Conservation (phyloP, 2,329 filamentous ascomycete genomes). For the Microsporum ferrugineum region DNA sequence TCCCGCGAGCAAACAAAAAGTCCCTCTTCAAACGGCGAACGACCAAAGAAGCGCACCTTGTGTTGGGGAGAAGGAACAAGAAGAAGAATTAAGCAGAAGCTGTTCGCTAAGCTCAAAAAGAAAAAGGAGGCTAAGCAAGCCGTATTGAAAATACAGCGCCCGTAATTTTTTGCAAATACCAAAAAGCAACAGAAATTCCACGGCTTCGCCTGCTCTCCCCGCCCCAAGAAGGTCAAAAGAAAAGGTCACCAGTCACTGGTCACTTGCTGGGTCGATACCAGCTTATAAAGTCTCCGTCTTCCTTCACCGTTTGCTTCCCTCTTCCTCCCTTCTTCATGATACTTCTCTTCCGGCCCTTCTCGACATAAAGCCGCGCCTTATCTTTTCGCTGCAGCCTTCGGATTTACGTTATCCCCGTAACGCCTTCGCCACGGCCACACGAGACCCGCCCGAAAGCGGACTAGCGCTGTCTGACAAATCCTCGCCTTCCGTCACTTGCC, state of each 20-base stretch:
- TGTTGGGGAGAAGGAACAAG: neutral
- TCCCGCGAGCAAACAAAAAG: neutral
- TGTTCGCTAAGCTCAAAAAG: neutral
- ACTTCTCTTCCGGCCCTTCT: constrained; percentile 8
- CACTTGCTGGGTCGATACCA: neutral
- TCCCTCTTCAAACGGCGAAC: neutral
- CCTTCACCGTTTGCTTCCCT: neutral
- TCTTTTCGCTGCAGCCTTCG: neutral
- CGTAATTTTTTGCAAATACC: neutral
- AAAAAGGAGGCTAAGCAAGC: neutral
- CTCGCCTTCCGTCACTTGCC: neutral
- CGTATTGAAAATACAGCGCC: neutral
- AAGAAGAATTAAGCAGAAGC: neutral
- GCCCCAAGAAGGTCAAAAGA: neutral
- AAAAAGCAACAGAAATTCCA: neutral
- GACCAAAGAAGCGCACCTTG: neutral
- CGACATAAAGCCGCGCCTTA: neutral
- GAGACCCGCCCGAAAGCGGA: neutral
- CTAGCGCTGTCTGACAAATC: neutral
- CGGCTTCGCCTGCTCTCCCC: neutral
- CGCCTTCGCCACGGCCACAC: neutral
- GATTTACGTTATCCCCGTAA: neutral
- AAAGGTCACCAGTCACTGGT: neutral
- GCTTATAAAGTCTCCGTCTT: constrained; percentile 1
- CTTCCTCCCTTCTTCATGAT: constrained; percentile 1